Evolutionary conservation across 805 yeast genomes (phyloP).

Genomic region (Kluyveromyces siamensis): DNA sequence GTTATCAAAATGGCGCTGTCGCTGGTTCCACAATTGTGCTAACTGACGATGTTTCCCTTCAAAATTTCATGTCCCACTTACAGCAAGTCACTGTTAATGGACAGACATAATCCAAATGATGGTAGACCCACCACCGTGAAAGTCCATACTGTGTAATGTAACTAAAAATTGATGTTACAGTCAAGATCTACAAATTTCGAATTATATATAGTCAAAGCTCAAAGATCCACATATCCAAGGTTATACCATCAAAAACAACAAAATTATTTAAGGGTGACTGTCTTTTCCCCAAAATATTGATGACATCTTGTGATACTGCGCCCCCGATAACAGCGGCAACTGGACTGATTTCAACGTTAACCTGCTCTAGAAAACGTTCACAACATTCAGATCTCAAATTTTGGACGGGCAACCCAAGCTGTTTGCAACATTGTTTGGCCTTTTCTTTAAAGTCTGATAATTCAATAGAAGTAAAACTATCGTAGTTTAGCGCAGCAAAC

Average conservation of each 20-base stretch:
- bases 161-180: constrained; percentile 1
- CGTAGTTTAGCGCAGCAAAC: constrained; percentile 45
- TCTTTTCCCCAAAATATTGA: constrained; percentile 66
- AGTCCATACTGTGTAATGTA: neutral
- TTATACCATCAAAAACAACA: constrained; percentile 63
- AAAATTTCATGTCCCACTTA: constrained; percentile 90
- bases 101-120: constrained; percentile 18
- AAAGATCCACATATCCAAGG: constrained; percentile 71
- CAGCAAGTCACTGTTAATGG: constrained; percentile 78
- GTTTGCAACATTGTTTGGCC: constrained; percentile 27
- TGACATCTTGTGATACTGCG: constrained; percentile 78
- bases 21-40: constrained; percentile 71
- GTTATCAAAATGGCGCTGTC: constrained; percentile 47
- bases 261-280: constrained; percentile 79
- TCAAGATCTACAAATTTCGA: neutral
- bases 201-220: constrained; percentile 16
- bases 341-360: constrained; percentile 63
- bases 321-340: constrained; percentile 88
- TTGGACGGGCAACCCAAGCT: constrained; percentile 39
- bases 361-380: constrained; percentile 38
- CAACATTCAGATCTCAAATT: constrained; percentile 34
- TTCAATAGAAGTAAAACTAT: constrained; percentile 20
- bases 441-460: constrained; percentile 22
- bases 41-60: constrained; percentile 93
- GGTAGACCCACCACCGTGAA: neutral